Percentiles rank a stretch among this genome's conserved stretches.
phyloP scores from a whole-genome alignment of 352 stramenopile species.

The Albugo candida region DNA sequence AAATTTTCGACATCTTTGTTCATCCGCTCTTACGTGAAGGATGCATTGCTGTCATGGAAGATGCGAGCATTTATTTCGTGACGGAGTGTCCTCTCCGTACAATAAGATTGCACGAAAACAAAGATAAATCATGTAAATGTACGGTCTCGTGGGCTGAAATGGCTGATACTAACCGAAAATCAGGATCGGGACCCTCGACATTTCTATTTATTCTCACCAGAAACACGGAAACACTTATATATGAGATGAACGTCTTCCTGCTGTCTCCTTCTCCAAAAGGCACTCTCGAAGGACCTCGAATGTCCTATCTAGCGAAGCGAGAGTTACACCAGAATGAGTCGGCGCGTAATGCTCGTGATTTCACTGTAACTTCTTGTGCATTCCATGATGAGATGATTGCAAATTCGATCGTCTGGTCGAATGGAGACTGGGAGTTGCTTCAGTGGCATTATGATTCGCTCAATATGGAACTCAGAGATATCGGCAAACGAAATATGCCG shows the following conservation, averaged over 20 bases:
- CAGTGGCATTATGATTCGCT: conserved; percentile 27
- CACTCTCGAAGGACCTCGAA: not conserved
- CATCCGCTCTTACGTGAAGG: conserved; percentile 41
- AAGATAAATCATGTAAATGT: not conserved
- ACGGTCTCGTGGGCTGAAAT: not conserved
- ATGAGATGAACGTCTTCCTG: conserved; percentile 40
- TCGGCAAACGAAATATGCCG: conserved; percentile 21
- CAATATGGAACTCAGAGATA: conserved; percentile 18
- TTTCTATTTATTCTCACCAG: conserved; percentile 36
- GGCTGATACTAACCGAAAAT: not conserved
- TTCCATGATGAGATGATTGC: conserved; percentile 57
- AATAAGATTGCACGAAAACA: not conserved
- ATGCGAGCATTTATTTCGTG: conserved; percentile 35
- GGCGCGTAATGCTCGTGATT: conserved; percentile 1
- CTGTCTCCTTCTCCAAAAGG: conserved; percentile 15
- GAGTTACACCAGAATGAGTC: not conserved
- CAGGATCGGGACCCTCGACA: not conserved
- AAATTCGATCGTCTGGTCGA: conserved; percentile 39
- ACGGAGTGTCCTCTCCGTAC: conserved; percentile 22
- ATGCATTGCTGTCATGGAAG: conserved; percentile 39
- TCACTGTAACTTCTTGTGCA: conserved; percentile 18
- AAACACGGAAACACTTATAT: conserved; percentile 13
- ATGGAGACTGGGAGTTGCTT: conserved; percentile 32
- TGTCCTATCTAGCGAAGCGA: not conserved
- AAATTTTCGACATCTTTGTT: conserved; percentile 25